These are phyloP conservation scores for Yarrowia sp. DNA, from an alignment of 805 yeast species.

Conservation along the genomic window DNA sequence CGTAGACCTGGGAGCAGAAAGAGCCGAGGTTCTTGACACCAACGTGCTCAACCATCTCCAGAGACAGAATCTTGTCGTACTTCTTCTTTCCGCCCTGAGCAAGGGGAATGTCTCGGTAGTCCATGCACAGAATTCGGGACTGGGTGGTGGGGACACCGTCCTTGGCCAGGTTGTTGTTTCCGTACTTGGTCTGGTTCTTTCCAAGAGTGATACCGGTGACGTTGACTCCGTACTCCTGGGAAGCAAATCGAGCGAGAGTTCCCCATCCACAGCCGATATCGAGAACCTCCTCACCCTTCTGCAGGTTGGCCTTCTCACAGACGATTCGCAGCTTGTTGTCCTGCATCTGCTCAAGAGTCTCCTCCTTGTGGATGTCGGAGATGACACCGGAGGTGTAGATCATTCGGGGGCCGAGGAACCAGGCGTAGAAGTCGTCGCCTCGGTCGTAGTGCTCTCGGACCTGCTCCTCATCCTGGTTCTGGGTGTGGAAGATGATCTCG, in stretches of 20 bases:
- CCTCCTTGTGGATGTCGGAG: constrained; percentile 65
- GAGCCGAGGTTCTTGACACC: constrained; percentile 80
- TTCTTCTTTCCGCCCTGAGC: constrained; percentile 52
- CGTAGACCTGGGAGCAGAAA: constrained; percentile 76
- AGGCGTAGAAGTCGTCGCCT: constrained; percentile 91
- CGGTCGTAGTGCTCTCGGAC: constrained; percentile 95
- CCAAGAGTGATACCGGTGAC: constrained; percentile 91
- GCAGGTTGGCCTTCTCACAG: constrained; percentile 77
- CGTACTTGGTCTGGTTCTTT: constrained; percentile 87
- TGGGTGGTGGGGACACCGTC: constrained; percentile 70
- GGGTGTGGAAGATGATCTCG: constrained; percentile 86
- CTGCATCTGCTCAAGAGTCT: constrained; percentile 69
- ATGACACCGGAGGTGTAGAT: constrained; percentile 86
- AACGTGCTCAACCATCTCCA: constrained; percentile 96
- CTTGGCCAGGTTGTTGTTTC: constrained; percentile 63
- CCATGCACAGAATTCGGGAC: constrained; percentile 74
- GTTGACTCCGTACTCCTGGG: constrained; percentile 75
- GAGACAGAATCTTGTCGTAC: constrained; percentile 83
- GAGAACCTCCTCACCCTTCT: constrained; percentile 69
- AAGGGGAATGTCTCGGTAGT: constrained; percentile 86
- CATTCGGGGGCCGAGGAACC: constrained; percentile 95
- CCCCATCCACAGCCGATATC: constrained; percentile 98
- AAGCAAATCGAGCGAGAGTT: constrained; percentile 80
- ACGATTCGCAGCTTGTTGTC: constrained; percentile 86
- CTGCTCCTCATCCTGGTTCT: constrained; percentile 94